Evolutionary conservation across 2,329 filamentous ascomycete species (phyloP).

Genomic region (Talaromyces sp.): DNA sequence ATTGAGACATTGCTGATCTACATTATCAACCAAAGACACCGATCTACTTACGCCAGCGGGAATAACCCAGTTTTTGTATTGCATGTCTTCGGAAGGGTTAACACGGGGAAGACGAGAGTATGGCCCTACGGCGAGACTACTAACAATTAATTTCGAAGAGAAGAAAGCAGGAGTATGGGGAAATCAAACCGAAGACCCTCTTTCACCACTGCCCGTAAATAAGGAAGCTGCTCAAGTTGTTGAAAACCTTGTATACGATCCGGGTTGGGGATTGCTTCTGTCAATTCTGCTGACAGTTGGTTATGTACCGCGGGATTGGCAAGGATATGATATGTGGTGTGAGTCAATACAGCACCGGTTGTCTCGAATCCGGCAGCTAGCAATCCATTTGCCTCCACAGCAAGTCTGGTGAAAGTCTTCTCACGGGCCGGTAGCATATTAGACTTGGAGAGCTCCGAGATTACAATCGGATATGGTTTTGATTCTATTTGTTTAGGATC

Average conservation of each 20-base stretch:
- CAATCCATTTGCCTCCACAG: conserved; percentile 28
- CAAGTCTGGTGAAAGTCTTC: conserved; percentile 23
- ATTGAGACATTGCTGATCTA: not conserved
- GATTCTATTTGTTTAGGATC: conserved; percentile 4
- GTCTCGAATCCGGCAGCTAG: conserved; percentile 29
- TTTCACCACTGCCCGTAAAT: conserved; percentile 25
- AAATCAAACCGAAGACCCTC: conserved; percentile 25
- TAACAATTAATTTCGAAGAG: conserved; percentile 23
- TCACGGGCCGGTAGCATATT: conserved; percentile 21
- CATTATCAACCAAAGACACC: not conserved
- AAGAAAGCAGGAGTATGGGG: not conserved
- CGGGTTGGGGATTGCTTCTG: conserved; percentile 12
- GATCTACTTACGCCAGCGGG: conserved; percentile 18
- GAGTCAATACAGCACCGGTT: conserved; percentile 21
- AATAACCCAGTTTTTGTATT: conserved; percentile 26
- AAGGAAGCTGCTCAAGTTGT: conserved; percentile 15
- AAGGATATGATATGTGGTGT: conserved; percentile 21
- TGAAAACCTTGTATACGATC: conserved; percentile 10
- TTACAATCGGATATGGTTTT: conserved; percentile 12
- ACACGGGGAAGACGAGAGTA: conserved; percentile 17
- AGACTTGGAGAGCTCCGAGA: conserved; percentile 14
- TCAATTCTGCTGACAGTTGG: conserved; percentile 21
- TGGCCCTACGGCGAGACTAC: conserved; percentile 14
- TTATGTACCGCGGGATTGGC: conserved; percentile 15
- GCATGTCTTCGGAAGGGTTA: conserved; percentile 18